Evolutionary conservation across 139 green algal species (phyloP), one percentile per base, ranked within the genome.

Genomic region (Medakamo hakoo): DNA sequence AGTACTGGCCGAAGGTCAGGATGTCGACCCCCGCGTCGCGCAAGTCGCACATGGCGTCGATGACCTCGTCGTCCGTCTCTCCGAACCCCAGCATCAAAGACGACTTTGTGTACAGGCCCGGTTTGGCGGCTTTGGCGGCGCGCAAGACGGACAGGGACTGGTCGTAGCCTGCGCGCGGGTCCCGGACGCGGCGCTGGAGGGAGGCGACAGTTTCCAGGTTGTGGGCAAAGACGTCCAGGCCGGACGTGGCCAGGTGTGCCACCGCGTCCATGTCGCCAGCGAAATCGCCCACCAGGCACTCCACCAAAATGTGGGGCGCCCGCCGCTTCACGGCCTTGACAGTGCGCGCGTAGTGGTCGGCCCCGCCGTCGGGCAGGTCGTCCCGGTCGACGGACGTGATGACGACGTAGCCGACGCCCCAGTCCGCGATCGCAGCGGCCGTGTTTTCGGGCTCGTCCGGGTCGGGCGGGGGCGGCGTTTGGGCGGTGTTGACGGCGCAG

Each of bases 1-100:
- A 94, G 84, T 99, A 99, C 84, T 99, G 93, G 1, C 93, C 93
- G 31, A 99, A 78, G 21, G 93, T 99, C 27, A 99, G 82, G 28
- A 99, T 92, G 69, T 97, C 92, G 57, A 98, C 92, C 2, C 74
- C 84, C 30, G 63, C 57, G 3, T 78, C 73, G 1, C 78, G 59
- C n/a, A 87, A 63, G 25, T 73, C 58, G 14, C 66, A 55, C 70
- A 95, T 67, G 4, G 86, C 71, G 49, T 74, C 64, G 67, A 84
- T 26, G 28, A 96, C 85, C 78, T 98, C 85, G 2, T 92, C 79
- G 2, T 73, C 67, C 20, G 68, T 80, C 78, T 99, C 93, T 0
- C 93, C 93, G 63, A 94, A 94, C 3, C 93, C 93, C 49, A 99
- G 78, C 93, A 99, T 99, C 72, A 99, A 89, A 57, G 74, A 89